Base-by-base conservation (phyloP, 2,329 filamentous ascomycete genomes). In the Didymella lethalis region DNA sequence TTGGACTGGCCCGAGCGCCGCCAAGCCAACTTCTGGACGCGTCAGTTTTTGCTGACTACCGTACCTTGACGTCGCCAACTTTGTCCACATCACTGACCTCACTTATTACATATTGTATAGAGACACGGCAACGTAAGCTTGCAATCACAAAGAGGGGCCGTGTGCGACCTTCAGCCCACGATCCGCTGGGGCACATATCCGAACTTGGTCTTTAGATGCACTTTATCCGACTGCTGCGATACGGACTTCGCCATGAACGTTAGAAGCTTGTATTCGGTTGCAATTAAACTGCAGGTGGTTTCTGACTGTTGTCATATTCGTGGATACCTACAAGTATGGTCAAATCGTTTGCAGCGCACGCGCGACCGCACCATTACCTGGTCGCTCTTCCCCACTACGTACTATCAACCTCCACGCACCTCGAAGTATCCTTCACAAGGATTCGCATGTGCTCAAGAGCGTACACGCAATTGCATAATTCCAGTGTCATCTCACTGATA, bases 1-100 rank as follows among this genome's bases (percentile, higher is more conserved):
- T 31, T 51, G 43, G 28, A 28, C 11, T 44, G 48, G 48, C 47
- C 54, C 36, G 34, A 48, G 54, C 54, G 48, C 45, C 18, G 56
- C 50, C 56, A 59, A 54, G 56, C 47, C 40, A 41, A 41, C 7
- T 40, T 40, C 8, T 4, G 4, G 23, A 36, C 45, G 48, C 31
- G 44, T 23, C 23, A 23, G 23, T 45, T 16, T 11, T 52, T 55
- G 4, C 34, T 6, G 2, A 23, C 32, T 28, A 43, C n/a, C 34
- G 23, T 3, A 38, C 34, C n/a, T 18, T 38, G 7, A 18, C 16
- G 34, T 18, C 36, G 20, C 18, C 36, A 40, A n/a, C 18, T 20
- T 20, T 10, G 7, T 40, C 6, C n/a, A 20, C 36, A 40, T 20
- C n/a, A 20, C 18, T 40, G 20, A n/a, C 36, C 18, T 11, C 18